Percentiles rank a stretch among this genome's conserved stretches.
Conservation (phyloP, 1,284 basidiomycete species). For the Jaminaea rosea region DNA sequence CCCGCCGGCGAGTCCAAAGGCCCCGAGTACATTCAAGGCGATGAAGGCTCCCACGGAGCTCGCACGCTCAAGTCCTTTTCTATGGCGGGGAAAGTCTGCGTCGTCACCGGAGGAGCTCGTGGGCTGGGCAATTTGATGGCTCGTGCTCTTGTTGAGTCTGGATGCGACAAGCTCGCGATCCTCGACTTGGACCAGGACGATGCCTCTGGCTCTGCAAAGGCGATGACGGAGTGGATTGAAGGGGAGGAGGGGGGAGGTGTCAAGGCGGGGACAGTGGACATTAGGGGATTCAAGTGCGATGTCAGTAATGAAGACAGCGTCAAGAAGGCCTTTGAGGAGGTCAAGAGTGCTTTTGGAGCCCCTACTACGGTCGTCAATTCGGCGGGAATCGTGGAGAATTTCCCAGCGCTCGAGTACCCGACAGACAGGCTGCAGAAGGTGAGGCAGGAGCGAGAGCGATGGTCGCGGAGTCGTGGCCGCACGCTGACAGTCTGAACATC, state of each 20-base stretch:
- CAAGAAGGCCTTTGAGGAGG: constrained; percentile 14
- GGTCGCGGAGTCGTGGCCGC: no score
- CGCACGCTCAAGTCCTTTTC: neutral
- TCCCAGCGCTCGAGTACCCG: constrained; percentile 68
- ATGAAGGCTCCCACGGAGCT: neutral
- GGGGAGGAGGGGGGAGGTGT: constrained; percentile 55
- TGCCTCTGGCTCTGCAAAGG: constrained; percentile 63
- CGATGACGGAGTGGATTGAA: constrained; percentile 57
- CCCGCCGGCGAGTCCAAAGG: no score
- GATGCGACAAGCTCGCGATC: constrained; percentile 71
- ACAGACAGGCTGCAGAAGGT: constrained; percentile 50
- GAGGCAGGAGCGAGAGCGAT: neutral
- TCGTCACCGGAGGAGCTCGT: constrained; percentile 87
- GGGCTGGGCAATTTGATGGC: constrained; percentile 52
- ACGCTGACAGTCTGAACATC: no score
- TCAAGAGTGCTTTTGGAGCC: constrained; percentile 61
- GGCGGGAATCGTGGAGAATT: constrained; percentile 80
- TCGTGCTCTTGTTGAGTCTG: constrained; percentile 77
- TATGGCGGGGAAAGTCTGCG: constrained; percentile 60
- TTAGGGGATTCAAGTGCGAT: constrained; percentile 75
- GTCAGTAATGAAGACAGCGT: constrained; percentile 63
- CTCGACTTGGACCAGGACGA: constrained; percentile 73
- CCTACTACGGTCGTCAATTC: constrained; percentile 55
- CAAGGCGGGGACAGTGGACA: constrained; percentile 58
- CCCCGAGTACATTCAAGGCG: neutral